Conservation (phyloP, 106 monocot genomes). For the Allium fistulosum region DNA sequence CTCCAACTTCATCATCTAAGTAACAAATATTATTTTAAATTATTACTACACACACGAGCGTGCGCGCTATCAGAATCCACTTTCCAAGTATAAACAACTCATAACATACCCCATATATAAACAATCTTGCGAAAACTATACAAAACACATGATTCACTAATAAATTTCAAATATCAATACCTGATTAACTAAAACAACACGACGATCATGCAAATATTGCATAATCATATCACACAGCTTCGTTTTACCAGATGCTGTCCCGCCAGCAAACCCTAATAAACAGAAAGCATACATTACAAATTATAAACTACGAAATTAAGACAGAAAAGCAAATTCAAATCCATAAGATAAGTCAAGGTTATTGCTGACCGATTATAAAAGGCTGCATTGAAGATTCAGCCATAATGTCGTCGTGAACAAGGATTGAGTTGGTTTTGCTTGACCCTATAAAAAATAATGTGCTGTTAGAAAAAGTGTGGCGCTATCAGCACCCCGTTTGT, state of each 20-base stretch:
- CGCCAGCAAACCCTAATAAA: slow-evolving; percentile 52
- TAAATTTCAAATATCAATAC: slow-evolving; percentile 10
- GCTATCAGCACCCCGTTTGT: too few species aligned
- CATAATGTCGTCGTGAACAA: not conserved
- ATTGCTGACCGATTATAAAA: slow-evolving; percentile 60
- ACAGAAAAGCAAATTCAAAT: not conserved
- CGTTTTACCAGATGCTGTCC: slow-evolving; percentile 75
- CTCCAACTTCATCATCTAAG: too few species aligned
- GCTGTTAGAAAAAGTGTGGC: too few species aligned
- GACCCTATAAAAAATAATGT: too few species aligned
- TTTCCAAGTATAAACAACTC: too few species aligned
- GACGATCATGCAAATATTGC: slow-evolving; percentile 66
- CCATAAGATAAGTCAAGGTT: not conserved
- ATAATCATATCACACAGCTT: slow-evolving; percentile 86
- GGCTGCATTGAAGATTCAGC: slow-evolving; percentile 32
- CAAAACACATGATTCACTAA: not conserved
- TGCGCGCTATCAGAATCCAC: too few species aligned
- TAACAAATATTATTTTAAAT: too few species aligned
- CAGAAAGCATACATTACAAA: not conserved
- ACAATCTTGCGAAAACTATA: not conserved
- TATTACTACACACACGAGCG: too few species aligned
- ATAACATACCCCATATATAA: not conserved
- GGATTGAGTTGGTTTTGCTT: too few species aligned
- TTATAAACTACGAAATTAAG: not conserved
- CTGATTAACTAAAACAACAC: slow-evolving; percentile 61